phyloP scores from a whole-genome alignment of 176 grass and related monocot species.

The Phragmites australis region DNA sequence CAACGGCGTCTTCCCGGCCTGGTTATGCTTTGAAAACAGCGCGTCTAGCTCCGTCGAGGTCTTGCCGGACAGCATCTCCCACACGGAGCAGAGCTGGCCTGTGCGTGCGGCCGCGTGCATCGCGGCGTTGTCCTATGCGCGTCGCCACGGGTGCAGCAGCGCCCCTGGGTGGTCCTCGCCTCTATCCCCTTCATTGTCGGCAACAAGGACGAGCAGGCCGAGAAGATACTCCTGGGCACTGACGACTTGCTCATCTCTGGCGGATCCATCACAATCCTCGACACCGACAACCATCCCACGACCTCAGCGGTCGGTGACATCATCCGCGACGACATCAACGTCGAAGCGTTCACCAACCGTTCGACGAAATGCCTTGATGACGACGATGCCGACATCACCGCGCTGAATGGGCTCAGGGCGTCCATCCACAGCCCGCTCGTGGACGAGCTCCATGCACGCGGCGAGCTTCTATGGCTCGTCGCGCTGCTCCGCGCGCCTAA shows the following conservation, averaged over 20 bases:
- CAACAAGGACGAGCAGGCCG: not conserved
- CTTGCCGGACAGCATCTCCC: constrained; percentile 58
- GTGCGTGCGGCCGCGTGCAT: constrained; percentile 76
- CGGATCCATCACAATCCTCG: too few relatives aligned
- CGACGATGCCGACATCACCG: too few relatives aligned
- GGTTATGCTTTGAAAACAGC: constrained; percentile 78
- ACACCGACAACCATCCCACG: too few relatives aligned
- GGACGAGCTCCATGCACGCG: constrained; percentile 75
- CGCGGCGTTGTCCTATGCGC: constrained; percentile 74
- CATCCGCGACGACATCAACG: too few relatives aligned
- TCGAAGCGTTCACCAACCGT: too few relatives aligned
- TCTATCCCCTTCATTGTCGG: not conserved
- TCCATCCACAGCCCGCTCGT: constrained; percentile 71
- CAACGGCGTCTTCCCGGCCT: constrained; percentile 78
- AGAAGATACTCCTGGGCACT: not conserved
- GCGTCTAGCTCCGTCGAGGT: constrained; percentile 37
- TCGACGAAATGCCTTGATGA: too few relatives aligned
- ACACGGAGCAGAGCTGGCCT: constrained; percentile 57
- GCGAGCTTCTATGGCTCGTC: constrained; percentile 63
- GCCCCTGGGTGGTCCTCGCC: not conserved
- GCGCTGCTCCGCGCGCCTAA: constrained; percentile 52
- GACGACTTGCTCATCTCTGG: not conserved
- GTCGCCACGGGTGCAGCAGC: not conserved
- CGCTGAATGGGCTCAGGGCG: constrained; percentile 60
- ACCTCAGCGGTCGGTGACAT: too few relatives aligned